Base-by-base conservation (phyloP, 2,329 filamentous ascomycete genomes). In the Nemania diffusa region DNA sequence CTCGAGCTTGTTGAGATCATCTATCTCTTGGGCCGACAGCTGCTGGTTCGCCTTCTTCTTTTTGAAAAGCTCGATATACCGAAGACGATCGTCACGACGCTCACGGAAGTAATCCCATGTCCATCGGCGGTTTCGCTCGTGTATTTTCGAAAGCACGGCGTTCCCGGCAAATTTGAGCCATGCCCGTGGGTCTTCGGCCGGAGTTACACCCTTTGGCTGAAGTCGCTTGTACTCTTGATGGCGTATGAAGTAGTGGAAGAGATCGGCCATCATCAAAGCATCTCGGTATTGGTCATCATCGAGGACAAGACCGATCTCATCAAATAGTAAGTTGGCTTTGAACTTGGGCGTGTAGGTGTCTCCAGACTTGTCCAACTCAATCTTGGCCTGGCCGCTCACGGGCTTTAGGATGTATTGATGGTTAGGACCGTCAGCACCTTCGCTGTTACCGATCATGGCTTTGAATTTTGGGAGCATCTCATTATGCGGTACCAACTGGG, bases 211-310 rank as follows among this genome's bases (percentile, higher is more conserved):
- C 76, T 97, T 96, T 3, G 96, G 96, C 74, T 97, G 93, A 65
- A 94, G 85, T 74, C 91, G 95, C 78, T 97, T 97, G 83, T 98
- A 97, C 78, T 99, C 95, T 78, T 98, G 96, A 72, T 99, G 96
- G 34, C 95, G 91, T 73, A 97, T 92, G 79, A 98, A 99, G 81
- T 97, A 98, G 79, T 99, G 96, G 83, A 99, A 99, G 2, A 98
- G 84, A 77, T 99, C 96, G 1, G 98, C 92, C 84, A 99, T 92
- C 96, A 99, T 99, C 65, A 99, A 82, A 5, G 91, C 93, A 81
- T 99, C 96, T 32, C 97, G 92, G 77, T 99, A 99, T 78, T 99
- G 96, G 72, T 97, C 89, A 72, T 99, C 95, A 73, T 99, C 97
- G 34, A 99, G 86, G n/a, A 98, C 92, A 70, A 99, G 91, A 57